Conservation (phyloP, 2,329 filamentous ascomycete genomes). For the Akanthomyces dipterigenus region DNA sequence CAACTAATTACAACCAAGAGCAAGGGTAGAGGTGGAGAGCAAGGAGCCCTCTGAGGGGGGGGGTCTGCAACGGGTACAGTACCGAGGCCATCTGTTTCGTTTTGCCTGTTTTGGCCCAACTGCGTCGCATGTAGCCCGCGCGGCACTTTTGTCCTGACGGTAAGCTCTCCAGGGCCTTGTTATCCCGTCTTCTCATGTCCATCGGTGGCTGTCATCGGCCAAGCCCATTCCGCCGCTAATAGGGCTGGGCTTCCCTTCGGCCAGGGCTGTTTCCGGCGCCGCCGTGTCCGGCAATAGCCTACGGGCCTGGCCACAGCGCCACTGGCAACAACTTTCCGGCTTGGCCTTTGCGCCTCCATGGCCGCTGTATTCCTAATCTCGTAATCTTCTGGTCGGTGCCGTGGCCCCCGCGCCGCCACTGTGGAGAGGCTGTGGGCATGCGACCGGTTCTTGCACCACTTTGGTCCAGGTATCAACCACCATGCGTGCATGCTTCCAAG, state of each 20-base stretch:
- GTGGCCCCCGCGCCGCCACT: neutral
- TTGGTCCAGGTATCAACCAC: neutral
- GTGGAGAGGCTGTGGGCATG: neutral
- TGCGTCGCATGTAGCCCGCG: neutral
- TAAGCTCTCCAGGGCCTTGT: neutral
- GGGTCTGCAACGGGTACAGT: neutral
- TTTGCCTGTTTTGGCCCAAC: no score
- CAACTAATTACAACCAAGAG: neutral
- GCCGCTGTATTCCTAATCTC: neutral
- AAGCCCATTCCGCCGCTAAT: neutral
- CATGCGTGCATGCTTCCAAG: neutral
- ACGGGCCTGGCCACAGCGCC: no score
- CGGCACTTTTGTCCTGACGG: neutral
- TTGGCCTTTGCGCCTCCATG: neutral
- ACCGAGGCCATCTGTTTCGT: neutral
- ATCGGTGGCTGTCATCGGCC: no score
- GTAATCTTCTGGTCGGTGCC: no score
- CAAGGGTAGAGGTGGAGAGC: neutral
- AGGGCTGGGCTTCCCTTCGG: neutral
- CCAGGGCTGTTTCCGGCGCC: neutral
- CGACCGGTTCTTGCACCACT: neutral
- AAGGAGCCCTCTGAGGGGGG: neutral
- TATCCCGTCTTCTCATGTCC: neutral
- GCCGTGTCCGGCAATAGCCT: no score
- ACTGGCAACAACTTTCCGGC: no score